A percentile compares a stretch with the other conserved stretches of the same genome.
Evolutionary conservation across 495 filamentous ascomycete genomes (phyloP).

Genomic region (Xylaria curta): DNA sequence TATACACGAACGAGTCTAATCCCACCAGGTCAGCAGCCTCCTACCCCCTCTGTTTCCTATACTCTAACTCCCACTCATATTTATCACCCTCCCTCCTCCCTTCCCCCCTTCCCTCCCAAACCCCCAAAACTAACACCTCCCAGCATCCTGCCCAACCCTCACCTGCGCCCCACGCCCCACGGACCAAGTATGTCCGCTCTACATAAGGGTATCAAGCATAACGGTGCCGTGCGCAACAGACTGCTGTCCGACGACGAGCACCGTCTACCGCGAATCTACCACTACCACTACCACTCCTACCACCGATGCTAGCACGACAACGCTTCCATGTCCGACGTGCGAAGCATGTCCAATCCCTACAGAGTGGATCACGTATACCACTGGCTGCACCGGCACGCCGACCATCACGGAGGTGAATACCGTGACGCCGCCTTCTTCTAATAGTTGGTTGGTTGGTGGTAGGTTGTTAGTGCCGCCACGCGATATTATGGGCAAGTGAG

Average conservation of each 20-base stretch:
- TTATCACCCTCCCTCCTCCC: no score
- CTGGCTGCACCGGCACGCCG: slow-evolving; percentile 41
- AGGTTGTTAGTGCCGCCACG: not conserved
- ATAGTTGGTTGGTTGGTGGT: not conserved
- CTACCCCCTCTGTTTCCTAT: no score
- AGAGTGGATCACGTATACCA: slow-evolving; percentile 46
- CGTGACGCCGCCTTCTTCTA: slow-evolving; percentile 31
- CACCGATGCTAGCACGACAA: slow-evolving; percentile 2
- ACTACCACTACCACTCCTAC: not conserved
- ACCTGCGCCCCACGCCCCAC: slow-evolving; percentile 31
- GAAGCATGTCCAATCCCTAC: slow-evolving; percentile 43
- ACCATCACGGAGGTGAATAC: slow-evolving; percentile 33
- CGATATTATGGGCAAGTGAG: no score
- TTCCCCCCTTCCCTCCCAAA: no score
- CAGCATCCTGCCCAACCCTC: slow-evolving; percentile 34
- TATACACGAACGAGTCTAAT: slow-evolving; percentile 33
- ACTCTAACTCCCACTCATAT: no score
- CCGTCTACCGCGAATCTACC: slow-evolving; percentile 26
- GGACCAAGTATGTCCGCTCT: slow-evolving; percentile 35
- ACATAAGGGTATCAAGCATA: slow-evolving; percentile 38
- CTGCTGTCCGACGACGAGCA: slow-evolving; percentile 50
- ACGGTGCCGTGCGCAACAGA: slow-evolving; percentile 48
- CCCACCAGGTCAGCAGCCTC: slow-evolving; percentile 26
- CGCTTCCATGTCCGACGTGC: slow-evolving; percentile 40
- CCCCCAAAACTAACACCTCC: not conserved